Percentiles rank a stretch among this genome's conserved stretches.
phyloP scores from a whole-genome alignment of 1,284 basidiomycete genomes.

The Cutaneotrichosporon mucoides region DNA sequence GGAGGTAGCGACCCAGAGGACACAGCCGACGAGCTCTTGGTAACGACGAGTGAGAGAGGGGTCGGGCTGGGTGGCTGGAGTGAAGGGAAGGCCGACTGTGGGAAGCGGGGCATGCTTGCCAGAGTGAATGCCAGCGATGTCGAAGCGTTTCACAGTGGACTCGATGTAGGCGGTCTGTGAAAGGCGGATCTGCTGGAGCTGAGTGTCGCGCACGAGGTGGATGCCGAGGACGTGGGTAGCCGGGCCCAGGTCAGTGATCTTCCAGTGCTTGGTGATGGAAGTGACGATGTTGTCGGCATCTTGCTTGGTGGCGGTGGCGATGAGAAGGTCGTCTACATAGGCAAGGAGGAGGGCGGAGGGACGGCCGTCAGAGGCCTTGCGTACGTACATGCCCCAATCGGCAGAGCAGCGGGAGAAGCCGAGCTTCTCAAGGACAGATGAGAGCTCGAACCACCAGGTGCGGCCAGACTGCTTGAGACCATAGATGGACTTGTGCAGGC shows the following conservation, averaged over 20 bases:
- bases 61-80: not conserved
- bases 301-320: conserved; percentile 2
- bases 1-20: conserved; percentile 27
- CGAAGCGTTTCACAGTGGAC: conserved; percentile 41
- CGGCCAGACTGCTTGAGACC: conserved; percentile 50
- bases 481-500: conserved; percentile 48
- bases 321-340: conserved; percentile 22
- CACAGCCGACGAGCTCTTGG: conserved; percentile 25
- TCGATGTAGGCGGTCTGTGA: conserved; percentile 51
- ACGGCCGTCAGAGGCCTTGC: not conserved
- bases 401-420: conserved; percentile 39
- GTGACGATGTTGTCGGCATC: conserved; percentile 18
- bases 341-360: conserved; percentile 8
- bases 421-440: conserved; percentile 33
- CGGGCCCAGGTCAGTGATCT: conserved; percentile 30
- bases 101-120: conserved; percentile 14
- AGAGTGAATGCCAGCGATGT: not conserved
- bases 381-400: conserved; percentile 48
- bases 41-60: conserved; percentile 7
- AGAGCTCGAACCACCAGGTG: conserved; percentile 44
- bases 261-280: conserved; percentile 21
- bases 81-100: not conserved
- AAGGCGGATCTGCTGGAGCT: conserved; percentile 33
- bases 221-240: conserved; percentile 27
- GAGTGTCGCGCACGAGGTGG: conserved; percentile 38